Evolutionary conservation across 768 basidiomycete species (phyloP).

Genomic region (Amanita pseudoporphyria): DNA sequence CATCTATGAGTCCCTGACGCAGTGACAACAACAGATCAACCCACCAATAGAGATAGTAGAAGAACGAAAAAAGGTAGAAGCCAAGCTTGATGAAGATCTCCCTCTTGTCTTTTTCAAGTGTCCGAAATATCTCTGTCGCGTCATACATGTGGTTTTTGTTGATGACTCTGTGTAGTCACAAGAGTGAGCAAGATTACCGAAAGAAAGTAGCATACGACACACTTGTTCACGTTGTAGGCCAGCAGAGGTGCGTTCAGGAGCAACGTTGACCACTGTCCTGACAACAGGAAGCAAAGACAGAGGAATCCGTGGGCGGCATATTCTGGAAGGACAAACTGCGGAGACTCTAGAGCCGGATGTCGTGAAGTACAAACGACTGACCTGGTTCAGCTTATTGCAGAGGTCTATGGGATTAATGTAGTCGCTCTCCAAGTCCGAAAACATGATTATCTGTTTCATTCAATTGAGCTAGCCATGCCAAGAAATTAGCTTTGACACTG

Average conservation of each 20-base stretch:
- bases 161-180: conserved; percentile 15
- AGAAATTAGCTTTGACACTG: conserved; percentile 24
- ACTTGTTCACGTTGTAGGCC: conserved; percentile 93
- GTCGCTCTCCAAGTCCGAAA: conserved; percentile 97
- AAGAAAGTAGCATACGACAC: conserved; percentile 22
- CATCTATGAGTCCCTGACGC: background rate
- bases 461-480: background rate
- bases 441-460: conserved; percentile 86
- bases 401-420: conserved; percentile 99
- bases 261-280: conserved; percentile 90
- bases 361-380: conserved; percentile 23
- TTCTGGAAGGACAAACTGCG: conserved; percentile 69
- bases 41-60: conserved; percentile 85
- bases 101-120: conserved; percentile 87
- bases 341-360: background rate
- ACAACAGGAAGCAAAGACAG: conserved; percentile 76
- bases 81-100: conserved; percentile 92
- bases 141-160: conserved; percentile 97
- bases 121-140: conserved; percentile 97
- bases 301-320: conserved; percentile 91
- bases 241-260: conserved; percentile 82
- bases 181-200: background rate
- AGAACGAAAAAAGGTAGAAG: conserved; percentile 84
- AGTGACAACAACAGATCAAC: conserved; percentile 17
- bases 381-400: conserved; percentile 98